Evolutionary conservation across 225 moss, liverwort and hornwort species (phyloP).

Genomic region (Physcomitrellopsis africana): DNA sequence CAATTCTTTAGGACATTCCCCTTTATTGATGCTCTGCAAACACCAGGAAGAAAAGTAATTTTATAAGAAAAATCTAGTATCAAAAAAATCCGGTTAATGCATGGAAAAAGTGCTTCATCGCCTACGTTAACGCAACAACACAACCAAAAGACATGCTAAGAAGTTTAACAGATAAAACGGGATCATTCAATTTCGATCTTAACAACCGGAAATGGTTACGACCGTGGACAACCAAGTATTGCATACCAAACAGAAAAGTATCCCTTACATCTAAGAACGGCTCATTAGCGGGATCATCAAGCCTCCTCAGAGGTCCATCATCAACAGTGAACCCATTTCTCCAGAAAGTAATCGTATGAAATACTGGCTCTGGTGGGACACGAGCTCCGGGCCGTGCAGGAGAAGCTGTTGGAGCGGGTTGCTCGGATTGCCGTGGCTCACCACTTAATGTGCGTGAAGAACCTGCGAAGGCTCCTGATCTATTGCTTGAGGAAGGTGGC

Average conservation of each 20-base stretch:
- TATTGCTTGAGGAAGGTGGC: conserved; percentile 41
- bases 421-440: conserved; percentile 48
- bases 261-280: conserved; percentile 68
- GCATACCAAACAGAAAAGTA: not conserved
- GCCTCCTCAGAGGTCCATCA: conserved; percentile 73
- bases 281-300: conserved; percentile 81
- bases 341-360: conserved; percentile 92
- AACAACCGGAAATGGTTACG: not conserved
- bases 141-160: not conserved
- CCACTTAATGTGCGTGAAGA: conserved; percentile 75
- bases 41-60: not conserved
- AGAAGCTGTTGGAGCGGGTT: conserved; percentile 37
- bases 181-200: not conserved
- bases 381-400: conserved; percentile 43
- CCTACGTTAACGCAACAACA: not conserved
- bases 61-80: not conserved
- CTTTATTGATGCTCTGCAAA: conserved; percentile 81
- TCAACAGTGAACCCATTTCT: conserved; percentile 89
- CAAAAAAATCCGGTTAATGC: too few species aligned
- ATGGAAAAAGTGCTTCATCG: not conserved
- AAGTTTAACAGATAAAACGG: not conserved
- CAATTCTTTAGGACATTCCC: conserved; percentile 84
- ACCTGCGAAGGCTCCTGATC: conserved; percentile 57
- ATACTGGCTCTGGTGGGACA: conserved; percentile 57
- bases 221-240: not conserved